These are phyloP conservation scores for Euphorbia pulcherrima DNA, from an alignment of 345 rosid genomes.

Conservation along the genomic window DNA sequence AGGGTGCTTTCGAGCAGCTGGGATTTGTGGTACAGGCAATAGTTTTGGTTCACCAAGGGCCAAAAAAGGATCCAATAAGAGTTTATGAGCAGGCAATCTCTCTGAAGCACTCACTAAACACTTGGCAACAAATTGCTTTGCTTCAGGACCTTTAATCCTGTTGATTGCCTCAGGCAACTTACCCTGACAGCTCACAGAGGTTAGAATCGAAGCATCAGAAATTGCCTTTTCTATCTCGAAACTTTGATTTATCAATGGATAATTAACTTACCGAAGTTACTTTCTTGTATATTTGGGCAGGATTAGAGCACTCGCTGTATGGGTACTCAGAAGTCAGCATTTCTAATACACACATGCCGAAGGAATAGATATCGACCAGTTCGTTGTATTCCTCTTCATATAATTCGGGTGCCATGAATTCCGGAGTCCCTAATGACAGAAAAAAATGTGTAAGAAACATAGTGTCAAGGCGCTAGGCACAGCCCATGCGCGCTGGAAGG, in stretches of 20 bases:
- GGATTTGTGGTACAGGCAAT: constrained; percentile 23
- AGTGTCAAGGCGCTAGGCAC: no score
- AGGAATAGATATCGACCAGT: constrained; percentile 30
- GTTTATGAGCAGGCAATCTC: constrained; percentile 73
- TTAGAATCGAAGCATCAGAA: background rate
- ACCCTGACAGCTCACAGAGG: constrained; percentile 41
- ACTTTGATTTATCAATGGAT: background rate
- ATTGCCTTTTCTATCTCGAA: background rate
- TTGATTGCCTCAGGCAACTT: constrained; percentile 80
- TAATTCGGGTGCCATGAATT: constrained; percentile 35
- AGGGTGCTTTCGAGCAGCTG: constrained; percentile 31
- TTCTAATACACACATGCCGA: constrained; percentile 34
- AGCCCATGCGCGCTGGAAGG: no score
- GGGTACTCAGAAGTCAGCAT: constrained; percentile 35
- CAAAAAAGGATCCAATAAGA: constrained; percentile 69
- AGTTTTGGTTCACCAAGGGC: constrained; percentile 35
- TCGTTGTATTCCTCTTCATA: constrained; percentile 34
- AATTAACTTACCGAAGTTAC: constrained; percentile 27
- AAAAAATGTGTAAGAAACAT: background rate
- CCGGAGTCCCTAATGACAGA: constrained; percentile 21
- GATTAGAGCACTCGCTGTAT: constrained; percentile 33
- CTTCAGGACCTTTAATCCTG: constrained; percentile 58
- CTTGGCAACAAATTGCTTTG: constrained; percentile 66
- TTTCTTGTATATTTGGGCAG: constrained; percentile 38
- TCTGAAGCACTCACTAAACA: constrained; percentile 63